Evolutionary conservation across 2,329 filamentous ascomycete genomes (phyloP).

Genomic region (Cylindrodendrum hubeiense): DNA sequence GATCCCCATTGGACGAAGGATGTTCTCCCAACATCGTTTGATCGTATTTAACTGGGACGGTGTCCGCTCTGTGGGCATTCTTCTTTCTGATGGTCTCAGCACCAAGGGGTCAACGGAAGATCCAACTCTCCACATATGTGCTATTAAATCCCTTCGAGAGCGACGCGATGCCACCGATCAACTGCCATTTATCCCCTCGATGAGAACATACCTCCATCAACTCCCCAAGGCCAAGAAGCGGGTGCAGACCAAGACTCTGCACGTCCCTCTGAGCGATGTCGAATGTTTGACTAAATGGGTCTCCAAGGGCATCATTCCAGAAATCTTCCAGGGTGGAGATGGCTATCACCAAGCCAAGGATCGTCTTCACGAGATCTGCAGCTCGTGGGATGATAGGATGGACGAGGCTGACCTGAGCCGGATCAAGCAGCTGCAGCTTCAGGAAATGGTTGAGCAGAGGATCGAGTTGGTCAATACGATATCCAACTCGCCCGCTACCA

Average conservation of each 20-base stretch:
- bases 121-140: conserved; percentile 82
- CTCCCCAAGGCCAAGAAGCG: conserved; percentile 76
- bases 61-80: conserved; percentile 82
- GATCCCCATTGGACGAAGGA: conserved; percentile 85
- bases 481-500: conserved; percentile 73
- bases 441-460: conserved; percentile 83
- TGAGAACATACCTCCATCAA: conserved; percentile 75
- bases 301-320: conserved; percentile 69
- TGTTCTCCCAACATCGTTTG: conserved; percentile 81
- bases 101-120: conserved; percentile 67
- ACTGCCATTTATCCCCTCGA: conserved; percentile 82
- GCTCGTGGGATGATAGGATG: conserved; percentile 83
- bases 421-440: conserved; percentile 84
- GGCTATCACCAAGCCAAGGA: conserved; percentile 69
- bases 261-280: conserved; percentile 81
- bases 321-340: conserved; percentile 68
- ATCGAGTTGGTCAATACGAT: conserved; percentile 71
- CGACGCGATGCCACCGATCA: conserved; percentile 85
- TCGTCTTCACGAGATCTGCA: conserved; percentile 76
- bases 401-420: conserved; percentile 86
- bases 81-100: conserved; percentile 81
- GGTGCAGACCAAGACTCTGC: conserved; percentile 75
- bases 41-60: conserved; percentile 90
- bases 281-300: conserved; percentile 85
- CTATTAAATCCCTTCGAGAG: conserved; percentile 77